Percentiles rank a stretch among this genome's conserved stretches.
Evolutionary conservation across 1,284 basidiomycete species (phyloP).

Genomic region (Cutaneotrichosporon mucoides): DNA sequence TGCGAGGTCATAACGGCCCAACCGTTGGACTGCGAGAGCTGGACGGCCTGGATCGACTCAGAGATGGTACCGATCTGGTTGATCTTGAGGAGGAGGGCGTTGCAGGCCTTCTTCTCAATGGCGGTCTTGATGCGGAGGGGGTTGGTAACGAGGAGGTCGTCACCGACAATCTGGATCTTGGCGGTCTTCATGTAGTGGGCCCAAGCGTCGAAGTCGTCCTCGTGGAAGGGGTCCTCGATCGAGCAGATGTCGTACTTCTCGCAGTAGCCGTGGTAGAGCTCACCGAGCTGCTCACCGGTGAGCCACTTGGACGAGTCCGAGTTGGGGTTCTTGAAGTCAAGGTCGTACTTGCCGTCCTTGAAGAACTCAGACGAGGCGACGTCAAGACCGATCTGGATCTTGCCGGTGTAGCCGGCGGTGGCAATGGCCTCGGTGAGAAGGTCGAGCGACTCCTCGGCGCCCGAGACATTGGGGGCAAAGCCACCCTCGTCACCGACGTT

Average conservation of each 20-base stretch:
- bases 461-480: constrained; percentile 96
- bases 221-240: constrained; percentile 99
- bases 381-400: constrained; percentile 98
- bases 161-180: constrained; percentile 78
- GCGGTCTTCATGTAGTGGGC: constrained; percentile 70
- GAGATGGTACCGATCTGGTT: constrained; percentile 99
- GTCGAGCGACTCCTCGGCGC: constrained; percentile 96
- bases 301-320: constrained; percentile 91
- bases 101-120: constrained; percentile 99
- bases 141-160: constrained; percentile 95
- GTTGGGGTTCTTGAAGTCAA: constrained; percentile 98
- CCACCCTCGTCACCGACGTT: constrained; percentile 99
- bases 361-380: constrained; percentile 99
- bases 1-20: constrained; percentile 99
- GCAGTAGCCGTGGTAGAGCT: constrained; percentile 80
- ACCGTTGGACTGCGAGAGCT: constrained; percentile 91
- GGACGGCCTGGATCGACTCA: constrained; percentile 80
- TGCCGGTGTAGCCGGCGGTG: constrained; percentile 96
- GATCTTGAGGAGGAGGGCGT: constrained; percentile 96
- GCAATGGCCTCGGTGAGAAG: constrained; percentile 93
- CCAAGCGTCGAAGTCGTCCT: constrained; percentile 99
- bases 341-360: constrained; percentile 99
- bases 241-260: constrained; percentile 95
- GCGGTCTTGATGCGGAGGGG: constrained; percentile 96
- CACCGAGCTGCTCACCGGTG: constrained; percentile 84